Percentiles rank a stretch among this genome's conserved stretches.
phyloP scores from a whole-genome alignment of 2,329 filamentous ascomycete genomes.

The Trematosphaeria pertusa region DNA sequence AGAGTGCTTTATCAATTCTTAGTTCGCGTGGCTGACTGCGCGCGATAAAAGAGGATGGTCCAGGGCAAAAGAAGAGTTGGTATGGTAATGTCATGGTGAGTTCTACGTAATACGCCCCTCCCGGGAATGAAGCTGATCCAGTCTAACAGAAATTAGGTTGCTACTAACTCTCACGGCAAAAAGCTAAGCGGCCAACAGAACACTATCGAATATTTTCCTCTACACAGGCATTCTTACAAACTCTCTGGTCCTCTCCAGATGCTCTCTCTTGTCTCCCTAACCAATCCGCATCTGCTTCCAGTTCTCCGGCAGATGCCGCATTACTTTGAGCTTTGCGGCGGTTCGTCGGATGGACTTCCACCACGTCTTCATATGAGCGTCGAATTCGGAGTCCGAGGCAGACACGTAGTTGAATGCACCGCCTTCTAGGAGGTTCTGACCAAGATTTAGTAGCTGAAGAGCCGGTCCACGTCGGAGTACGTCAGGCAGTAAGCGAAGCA shows the following conservation, averaged over 20 bases:
- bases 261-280: neutral
- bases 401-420: neutral
- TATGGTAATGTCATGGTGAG: no score
- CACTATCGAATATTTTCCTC: no score
- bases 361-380: neutral
- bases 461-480: neutral
- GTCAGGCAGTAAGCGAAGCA: neutral
- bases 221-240: neutral
- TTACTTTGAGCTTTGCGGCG: neutral
- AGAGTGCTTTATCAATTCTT: no score
- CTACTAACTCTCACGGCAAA: no score
- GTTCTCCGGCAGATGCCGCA: neutral
- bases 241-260: neutral
- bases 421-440: neutral
- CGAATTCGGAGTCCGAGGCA: neutral
- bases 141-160: no score
- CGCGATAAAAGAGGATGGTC: no score
- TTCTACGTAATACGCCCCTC: no score
- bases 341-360: neutral
- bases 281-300: neutral
- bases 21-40: no score
- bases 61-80: no score
- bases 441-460: no score
- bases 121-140: no score
- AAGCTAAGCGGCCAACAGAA: no score